Conservation (phyloP, 1,284 basidiomycete genomes). For the Ceratobasidium sp. region DNA sequence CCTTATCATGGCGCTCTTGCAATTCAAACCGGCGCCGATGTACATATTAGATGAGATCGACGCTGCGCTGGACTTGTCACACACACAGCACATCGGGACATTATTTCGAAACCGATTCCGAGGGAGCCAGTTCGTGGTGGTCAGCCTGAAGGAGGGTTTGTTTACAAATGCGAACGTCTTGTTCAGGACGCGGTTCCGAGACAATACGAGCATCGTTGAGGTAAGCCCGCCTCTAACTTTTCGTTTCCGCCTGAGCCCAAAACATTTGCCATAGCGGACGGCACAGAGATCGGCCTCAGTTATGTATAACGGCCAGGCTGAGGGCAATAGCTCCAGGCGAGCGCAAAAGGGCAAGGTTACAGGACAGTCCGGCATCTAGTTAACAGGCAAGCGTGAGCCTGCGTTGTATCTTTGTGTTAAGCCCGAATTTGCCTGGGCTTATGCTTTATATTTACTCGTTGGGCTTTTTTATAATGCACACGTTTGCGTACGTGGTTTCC, state of each 20-base stretch:
- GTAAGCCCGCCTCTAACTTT: slow-evolving; percentile 43
- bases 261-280: slow-evolving; percentile 11
- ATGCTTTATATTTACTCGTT: no score
- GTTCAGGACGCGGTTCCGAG: slow-evolving; percentile 91
- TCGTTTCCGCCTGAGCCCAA: background rate
- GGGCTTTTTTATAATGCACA: no score
- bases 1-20: slow-evolving; percentile 96
- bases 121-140: slow-evolving; percentile 97
- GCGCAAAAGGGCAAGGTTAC: background rate
- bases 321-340: background rate
- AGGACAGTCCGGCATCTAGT: background rate
- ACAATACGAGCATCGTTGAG: slow-evolving; percentile 92
- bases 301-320: slow-evolving; percentile 24
- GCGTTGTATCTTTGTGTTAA: background rate
- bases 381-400: slow-evolving; percentile 6
- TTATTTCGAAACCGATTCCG: slow-evolving; percentile 97
- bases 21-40: slow-evolving; percentile 99
- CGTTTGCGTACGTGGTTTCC: no score
- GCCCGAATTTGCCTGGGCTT: background rate
- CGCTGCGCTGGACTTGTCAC: slow-evolving; percentile 93
- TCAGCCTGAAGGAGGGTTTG: slow-evolving; percentile 95
- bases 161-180: slow-evolving; percentile 99
- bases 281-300: slow-evolving; percentile 23
- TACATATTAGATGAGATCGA: slow-evolving; percentile 99
- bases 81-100: slow-evolving; percentile 97